These are phyloP conservation scores for Spizellomyces sp. DNA, from an alignment of 192 early-diverging fungal species.

Conservation along the genomic window DNA sequence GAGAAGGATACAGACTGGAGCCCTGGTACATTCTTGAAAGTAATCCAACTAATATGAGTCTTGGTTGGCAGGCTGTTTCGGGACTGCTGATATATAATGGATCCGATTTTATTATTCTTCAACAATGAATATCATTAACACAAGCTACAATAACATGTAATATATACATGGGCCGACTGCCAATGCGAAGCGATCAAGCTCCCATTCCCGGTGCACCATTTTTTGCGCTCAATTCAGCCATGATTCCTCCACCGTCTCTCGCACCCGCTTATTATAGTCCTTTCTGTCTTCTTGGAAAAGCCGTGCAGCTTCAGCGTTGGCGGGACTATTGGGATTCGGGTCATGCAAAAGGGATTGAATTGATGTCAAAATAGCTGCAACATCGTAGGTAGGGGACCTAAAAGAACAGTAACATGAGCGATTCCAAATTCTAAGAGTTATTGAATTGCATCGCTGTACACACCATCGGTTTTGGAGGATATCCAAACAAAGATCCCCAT, in stretches of 20 bases:
- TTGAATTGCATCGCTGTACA: not conserved
- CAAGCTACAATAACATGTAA: too few species aligned
- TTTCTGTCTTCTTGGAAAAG: conserved; percentile 91
- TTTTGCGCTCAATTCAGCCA: conserved; percentile 57
- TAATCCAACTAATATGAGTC: too few species aligned
- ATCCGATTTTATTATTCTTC: too few species aligned
- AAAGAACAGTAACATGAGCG: not conserved
- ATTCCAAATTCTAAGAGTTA: not conserved
- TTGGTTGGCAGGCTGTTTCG: too few species aligned
- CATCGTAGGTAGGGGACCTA: conserved; percentile 40
- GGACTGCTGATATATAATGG: too few species aligned
- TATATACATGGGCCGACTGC: too few species aligned
- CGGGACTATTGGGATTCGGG: conserved; percentile 95
- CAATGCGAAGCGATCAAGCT: too few species aligned
- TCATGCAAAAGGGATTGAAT: conserved; percentile 97
- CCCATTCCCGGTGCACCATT: too few species aligned
- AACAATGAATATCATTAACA: too few species aligned
- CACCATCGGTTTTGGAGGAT: conserved; percentile 96
- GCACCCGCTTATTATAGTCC: conserved; percentile 88
- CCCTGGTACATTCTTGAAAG: too few species aligned
- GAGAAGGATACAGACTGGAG: too few species aligned
- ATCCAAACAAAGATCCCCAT: conserved; percentile 96
- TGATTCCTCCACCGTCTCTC: conserved; percentile 86
- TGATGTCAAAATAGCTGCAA: conserved; percentile 66
- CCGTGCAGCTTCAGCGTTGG: conserved; percentile 94